Base-by-base conservation (phyloP, 2,329 filamentous ascomycete genomes). In the Calonectria pseudoreteaudii region DNA sequence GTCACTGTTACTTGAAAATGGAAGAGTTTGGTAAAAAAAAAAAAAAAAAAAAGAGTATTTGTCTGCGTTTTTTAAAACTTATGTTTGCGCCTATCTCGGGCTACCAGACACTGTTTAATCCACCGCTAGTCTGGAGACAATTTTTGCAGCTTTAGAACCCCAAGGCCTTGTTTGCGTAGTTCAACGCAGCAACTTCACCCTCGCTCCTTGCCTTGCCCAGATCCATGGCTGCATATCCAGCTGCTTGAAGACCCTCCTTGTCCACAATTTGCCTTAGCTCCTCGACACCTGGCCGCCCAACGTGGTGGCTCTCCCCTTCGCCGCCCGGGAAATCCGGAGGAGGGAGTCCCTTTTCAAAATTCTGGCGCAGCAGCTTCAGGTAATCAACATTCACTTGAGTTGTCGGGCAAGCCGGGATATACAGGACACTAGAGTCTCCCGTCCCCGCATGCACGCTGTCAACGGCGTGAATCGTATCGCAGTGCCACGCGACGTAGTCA, bases 401-500 rank as follows among this genome's bases (percentile, higher is more conserved):
- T 31, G 95, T 88, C 0, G 96, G 95, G 69, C 94, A 97, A 0
- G 94, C 92, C 0, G 96, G 95, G 70, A 98, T 98, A 80, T 98
- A 98, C 72, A 98, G 80, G 0, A 98, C 96, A 77, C 93, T 95
- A 0, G 94, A 95, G 83, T 98, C 96, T 0, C 86, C 84, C 1
- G 85, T 88, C 1, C 96, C 96, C 1, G 84, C 84, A 81, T 98
- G 96, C 1, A 92, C 87, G 77, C 91, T 92, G 85, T 98, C 96
- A 0, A 98, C 96, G 0, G 95, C 91, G 82, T 98, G 96, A 58
- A 97, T 93, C 3, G 86, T 90, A 81, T 96, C 94, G 82, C 94
- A 96, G 82, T 97, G 95, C 95, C 95, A 98, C 2, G 92, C 91
- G 1, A 97, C 93, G 78, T 93, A 96, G 82, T 96, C 94, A 4